Base-by-base conservation (phyloP, 306 rosid species). In the Fragaria vesca region DNA sequence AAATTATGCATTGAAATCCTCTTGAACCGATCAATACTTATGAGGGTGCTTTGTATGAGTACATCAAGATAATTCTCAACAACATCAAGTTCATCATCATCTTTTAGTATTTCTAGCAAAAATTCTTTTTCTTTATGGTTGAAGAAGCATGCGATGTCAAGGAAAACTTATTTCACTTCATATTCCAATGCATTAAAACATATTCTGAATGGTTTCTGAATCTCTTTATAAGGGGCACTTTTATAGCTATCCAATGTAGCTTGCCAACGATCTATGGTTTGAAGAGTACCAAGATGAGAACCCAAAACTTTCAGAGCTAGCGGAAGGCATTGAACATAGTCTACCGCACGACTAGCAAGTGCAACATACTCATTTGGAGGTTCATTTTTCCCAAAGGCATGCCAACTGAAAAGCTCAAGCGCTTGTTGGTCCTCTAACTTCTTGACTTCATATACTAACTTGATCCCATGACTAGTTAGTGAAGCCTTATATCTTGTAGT, bases 61-160 rank as follows among this genome's bases (percentile, higher is more conserved):
- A 17, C 32, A 1, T 71, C 30, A 10, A 71, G 51, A 5, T 21
- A 0, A 30, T 51, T 0, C 0, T 11, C 0, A 11, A 61, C 48
- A 45, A 45, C 15, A 11, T 5, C 20, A 24, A 81, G 82, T 4
- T 38, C 42, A 38, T 47, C 88, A 76, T 84, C 69, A 42, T 61
- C 82, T 46, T 85, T 38, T 6, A 83, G 76, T n/a, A 86, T 79
- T 54, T 86, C 69, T 16, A 71, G 80, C 21, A 81, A 81, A 81
- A 60, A 16, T 18, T 79, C 71, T 48, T 6, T 32, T 2, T 0
- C 0, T 4, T 18, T 0, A 4, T 80, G 85, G 10, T 68, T 78
- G 20, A 87, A 83, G 68, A 87, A 87, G n/a, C 87, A 85, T 40
- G 90, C 85, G 24, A 87, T 67, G 12, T 84, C 85, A 7, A 87